Evolutionary conservation across 1,139 yeast species (phyloP).

Genomic region (Meyerozyma athensensis): DNA sequence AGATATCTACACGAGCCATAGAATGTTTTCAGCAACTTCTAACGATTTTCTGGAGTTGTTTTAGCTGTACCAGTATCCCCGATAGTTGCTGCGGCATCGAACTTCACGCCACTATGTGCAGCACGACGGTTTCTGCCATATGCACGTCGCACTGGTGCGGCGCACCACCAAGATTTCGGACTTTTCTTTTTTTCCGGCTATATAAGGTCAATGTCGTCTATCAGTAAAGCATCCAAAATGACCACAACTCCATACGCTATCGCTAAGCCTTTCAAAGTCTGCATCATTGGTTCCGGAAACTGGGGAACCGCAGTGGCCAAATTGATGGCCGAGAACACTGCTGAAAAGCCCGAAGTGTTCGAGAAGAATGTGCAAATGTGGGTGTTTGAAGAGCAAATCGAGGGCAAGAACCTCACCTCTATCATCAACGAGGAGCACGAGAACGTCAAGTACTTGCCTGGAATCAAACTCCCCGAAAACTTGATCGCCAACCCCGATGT

Average conservation of each 20-base stretch:
- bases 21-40: too few relatives aligned
- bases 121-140: too few relatives aligned
- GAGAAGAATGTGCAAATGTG: conserved; percentile 78
- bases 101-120: too few relatives aligned
- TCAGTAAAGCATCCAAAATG: conserved; percentile 17
- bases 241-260: conserved; percentile 30
- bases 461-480: conserved; percentile 72
- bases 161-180: neutral
- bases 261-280: conserved; percentile 44
- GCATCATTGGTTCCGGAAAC: conserved; percentile 75
- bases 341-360: conserved; percentile 64
- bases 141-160: too few relatives aligned
- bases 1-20: too few relatives aligned
- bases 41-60: too few relatives aligned
- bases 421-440: conserved; percentile 84
- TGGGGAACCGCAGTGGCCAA: conserved; percentile 98
- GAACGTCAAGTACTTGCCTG: conserved; percentile 85
- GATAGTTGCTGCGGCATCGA: too few relatives aligned
- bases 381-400: conserved; percentile 81
- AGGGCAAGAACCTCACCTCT: conserved; percentile 72
- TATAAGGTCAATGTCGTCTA: neutral
- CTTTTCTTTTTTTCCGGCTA: conserved; percentile 3
- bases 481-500: conserved; percentile 82
- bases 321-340: conserved; percentile 82
- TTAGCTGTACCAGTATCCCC: too few relatives aligned